phyloP scores from a whole-genome alignment of 2,329 filamentous ascomycete genomes.

The Leptographium procerum region DNA sequence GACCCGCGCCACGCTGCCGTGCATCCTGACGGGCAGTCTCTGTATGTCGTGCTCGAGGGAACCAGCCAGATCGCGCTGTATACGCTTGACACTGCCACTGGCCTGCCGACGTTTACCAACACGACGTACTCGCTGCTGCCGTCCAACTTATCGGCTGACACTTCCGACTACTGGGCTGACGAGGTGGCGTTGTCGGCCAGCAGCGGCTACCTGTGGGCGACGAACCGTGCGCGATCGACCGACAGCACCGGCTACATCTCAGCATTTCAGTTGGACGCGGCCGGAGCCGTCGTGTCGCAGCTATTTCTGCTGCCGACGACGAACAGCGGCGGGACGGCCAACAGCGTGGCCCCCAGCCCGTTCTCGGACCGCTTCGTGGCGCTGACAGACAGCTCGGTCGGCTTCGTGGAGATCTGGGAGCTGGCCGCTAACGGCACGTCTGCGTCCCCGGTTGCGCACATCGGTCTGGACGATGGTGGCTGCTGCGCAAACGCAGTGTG shows the following conservation, averaged over 20 bases:
- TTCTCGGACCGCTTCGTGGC: conserved; percentile 13
- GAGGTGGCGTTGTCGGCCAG: conserved; percentile 14
- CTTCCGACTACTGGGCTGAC: conserved; percentile 12
- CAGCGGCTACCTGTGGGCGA: conserved; percentile 14
- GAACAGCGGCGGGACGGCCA: conserved; percentile 10
- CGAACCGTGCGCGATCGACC: conserved; percentile 6
- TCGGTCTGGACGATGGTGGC: conserved; percentile 12
- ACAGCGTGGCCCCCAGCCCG: conserved; percentile 11
- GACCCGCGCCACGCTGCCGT: conserved; percentile 11
- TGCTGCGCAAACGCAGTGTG: conserved; percentile 16
- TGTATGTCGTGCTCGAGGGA: conserved; percentile 14
- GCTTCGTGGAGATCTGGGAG: conserved; percentile 15
- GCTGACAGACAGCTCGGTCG: conserved; percentile 10
- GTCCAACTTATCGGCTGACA: conserved; percentile 1
- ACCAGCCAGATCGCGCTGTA: conserved; percentile 9
- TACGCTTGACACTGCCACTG: conserved; percentile 1
- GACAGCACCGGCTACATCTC: conserved; percentile 10
- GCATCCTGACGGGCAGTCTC: conserved; percentile 10
- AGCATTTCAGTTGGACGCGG: not conserved
- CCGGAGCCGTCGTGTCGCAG: conserved; percentile 8
- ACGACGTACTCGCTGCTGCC: conserved; percentile 10
- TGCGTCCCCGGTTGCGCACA: conserved; percentile 9
- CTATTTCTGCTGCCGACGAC: conserved; percentile 14
- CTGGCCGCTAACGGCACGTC: conserved; percentile 11
- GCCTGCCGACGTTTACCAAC: not conserved